phyloP scores from a whole-genome alignment of 441 rosid genomes.

The Croton laevigatus region DNA sequence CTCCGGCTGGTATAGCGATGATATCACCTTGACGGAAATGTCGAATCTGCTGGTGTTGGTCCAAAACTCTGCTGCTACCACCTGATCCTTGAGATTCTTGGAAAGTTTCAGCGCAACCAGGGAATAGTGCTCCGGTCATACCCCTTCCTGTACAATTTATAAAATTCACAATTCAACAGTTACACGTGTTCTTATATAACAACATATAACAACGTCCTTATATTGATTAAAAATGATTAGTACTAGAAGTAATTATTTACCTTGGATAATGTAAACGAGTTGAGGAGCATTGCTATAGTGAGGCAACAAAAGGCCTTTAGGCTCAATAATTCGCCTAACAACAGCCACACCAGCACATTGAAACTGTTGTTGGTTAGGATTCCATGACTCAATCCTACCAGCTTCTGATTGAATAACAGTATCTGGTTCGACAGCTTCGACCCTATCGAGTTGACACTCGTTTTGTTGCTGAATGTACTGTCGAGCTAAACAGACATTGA shows the following conservation, averaged over 20 bases:
- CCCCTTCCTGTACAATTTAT: conserved; percentile 53
- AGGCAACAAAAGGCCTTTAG: conserved; percentile 45
- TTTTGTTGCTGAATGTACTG: conserved; percentile 22
- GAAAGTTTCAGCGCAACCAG: conserved; percentile 83
- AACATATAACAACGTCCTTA: too few relatives aligned
- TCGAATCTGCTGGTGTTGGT: conserved; percentile 69
- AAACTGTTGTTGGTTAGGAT: conserved; percentile 38
- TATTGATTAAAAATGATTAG: too few relatives aligned
- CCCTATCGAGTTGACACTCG: conserved; percentile 56
- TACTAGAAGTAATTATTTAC: conserved; percentile 19
- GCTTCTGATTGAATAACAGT: conserved; percentile 46
- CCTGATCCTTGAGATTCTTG: conserved; percentile 40
- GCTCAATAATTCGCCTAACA: conserved; percentile 30
- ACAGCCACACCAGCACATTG: conserved; percentile 47
- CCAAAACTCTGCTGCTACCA: conserved; percentile 36
- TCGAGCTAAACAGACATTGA: conserved; percentile 41
- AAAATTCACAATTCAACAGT: too few relatives aligned
- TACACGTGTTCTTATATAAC: too few relatives aligned
- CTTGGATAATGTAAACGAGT: conserved; percentile 41
- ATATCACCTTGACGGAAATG: conserved; percentile 58
- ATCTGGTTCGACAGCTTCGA: conserved; percentile 53
- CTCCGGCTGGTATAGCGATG: conserved; percentile 59
- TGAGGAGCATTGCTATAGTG: conserved; percentile 31
- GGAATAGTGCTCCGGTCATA: conserved; percentile 37
- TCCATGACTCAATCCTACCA: conserved; percentile 39